Conservation (phyloP, 2,329 filamentous ascomycete genomes). For the Colletotrichum tanaceti region DNA sequence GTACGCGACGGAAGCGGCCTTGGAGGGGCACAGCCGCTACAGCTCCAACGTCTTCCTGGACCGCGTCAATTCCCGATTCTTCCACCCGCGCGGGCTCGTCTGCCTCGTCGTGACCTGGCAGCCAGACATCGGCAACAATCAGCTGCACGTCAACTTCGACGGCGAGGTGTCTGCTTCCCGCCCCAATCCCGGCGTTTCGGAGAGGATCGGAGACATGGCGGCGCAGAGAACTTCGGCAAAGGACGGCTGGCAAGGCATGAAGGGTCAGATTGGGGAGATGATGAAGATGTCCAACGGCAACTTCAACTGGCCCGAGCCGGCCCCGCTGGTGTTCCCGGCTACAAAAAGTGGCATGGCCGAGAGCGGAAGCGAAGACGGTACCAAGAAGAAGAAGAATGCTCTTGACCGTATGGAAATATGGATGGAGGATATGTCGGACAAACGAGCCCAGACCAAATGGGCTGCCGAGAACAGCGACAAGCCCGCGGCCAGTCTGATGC, state of each 20-base stretch:
- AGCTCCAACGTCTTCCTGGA: conserved; percentile 66
- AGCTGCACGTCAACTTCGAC: conserved; percentile 50
- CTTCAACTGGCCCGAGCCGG: conserved; percentile 58
- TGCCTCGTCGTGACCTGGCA: conserved; percentile 64
- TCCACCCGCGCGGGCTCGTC: conserved; percentile 66
- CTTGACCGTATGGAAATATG: conserved; percentile 42
- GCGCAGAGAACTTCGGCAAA: not conserved
- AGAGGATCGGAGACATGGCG: not conserved
- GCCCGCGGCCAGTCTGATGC: conserved; percentile 41
- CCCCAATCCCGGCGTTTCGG: not conserved
- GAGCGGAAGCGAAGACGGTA: conserved; percentile 32
- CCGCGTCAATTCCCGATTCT: conserved; percentile 66
- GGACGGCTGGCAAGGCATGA: not conserved
- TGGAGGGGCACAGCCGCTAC: conserved; percentile 54
- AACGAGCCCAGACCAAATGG: conserved; percentile 43
- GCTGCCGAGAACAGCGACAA: conserved; percentile 37
- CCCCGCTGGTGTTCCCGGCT: conserved; percentile 60
- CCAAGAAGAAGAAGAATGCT: conserved; percentile 42
- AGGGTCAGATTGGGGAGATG: conserved; percentile 18
- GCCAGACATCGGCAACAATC: conserved; percentile 48
- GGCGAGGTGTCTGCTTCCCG: not conserved
- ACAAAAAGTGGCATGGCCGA: not conserved
- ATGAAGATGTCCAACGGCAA: conserved; percentile 46
- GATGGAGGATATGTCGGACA: conserved; percentile 42
- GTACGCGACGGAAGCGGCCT: conserved; percentile 54